A percentile compares a stretch with the other conserved stretches of the same genome.
phyloP scores from a whole-genome alignment of 257 asterid species.

The Henckelia pumila region DNA sequence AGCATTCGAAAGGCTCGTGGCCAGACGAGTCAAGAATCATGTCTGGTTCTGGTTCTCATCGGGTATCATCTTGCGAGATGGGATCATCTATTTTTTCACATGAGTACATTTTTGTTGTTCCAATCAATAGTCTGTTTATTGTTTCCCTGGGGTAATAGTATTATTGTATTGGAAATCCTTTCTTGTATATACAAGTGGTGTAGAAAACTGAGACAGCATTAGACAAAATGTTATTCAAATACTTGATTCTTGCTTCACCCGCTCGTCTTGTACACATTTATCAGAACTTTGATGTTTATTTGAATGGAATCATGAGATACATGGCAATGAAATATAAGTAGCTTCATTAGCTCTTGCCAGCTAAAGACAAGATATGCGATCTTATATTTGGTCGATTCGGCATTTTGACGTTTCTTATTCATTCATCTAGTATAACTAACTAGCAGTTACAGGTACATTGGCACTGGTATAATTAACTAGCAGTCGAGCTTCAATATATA shows the following conservation, averaged over 20 bases:
- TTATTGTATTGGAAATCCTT: conserved; percentile 27
- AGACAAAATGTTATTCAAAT: conserved; percentile 11
- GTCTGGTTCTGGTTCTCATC: conserved; percentile 9
- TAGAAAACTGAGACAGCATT: conserved; percentile 25
- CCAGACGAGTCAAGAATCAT: conserved; percentile 1
- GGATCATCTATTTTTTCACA: conserved; percentile 23
- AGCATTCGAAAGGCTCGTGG: conserved; percentile 12
- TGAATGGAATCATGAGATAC: neutral
- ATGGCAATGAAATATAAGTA: neutral
- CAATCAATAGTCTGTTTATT: conserved; percentile 20
- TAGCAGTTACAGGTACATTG: neutral
- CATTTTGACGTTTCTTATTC: neutral
- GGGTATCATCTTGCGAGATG: conserved; percentile 29
- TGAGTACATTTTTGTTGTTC: conserved; percentile 37
- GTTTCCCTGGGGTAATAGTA: conserved; percentile 27
- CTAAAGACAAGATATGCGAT: neutral
- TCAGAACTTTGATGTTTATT: neutral
- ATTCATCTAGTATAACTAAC: neutral
- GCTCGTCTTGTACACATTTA: neutral
- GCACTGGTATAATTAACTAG: neutral
- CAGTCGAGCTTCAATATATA: neutral
- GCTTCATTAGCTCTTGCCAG: neutral
- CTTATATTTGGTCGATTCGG: neutral
- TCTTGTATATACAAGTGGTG: conserved; percentile 42
- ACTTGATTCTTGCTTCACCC: conserved; percentile 9